Conservation (phyloP, 805 yeast genomes). For the Kazachstania taianensis region DNA sequence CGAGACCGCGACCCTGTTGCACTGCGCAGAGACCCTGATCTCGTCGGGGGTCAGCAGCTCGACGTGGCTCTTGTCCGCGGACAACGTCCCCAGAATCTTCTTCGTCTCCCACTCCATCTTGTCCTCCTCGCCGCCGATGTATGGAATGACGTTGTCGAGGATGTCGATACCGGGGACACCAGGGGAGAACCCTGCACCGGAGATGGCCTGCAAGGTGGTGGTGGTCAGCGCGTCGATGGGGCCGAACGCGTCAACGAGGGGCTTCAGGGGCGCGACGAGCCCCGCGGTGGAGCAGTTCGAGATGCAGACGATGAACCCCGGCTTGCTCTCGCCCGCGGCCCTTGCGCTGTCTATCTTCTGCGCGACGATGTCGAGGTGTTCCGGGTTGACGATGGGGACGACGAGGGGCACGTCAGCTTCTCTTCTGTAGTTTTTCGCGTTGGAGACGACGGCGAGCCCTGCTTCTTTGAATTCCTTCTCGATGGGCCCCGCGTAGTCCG, state of each 20-base stretch:
- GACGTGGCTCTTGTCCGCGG: slow-evolving; percentile 44
- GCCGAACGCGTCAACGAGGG: slow-evolving; percentile 83
- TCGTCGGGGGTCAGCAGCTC: slow-evolving; percentile 54
- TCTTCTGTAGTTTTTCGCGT: slow-evolving; percentile 94
- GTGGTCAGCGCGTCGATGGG: slow-evolving; percentile 81
- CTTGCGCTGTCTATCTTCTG: slow-evolving; percentile 45
- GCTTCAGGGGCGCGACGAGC: slow-evolving; percentile 89
- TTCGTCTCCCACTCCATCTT: slow-evolving; percentile 98
- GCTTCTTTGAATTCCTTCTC: slow-evolving; percentile 75
- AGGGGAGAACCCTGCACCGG: slow-evolving; percentile 97
- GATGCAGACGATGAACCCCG: slow-evolving; percentile 87
- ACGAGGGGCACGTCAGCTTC: slow-evolving; percentile 78
- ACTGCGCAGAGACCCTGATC: slow-evolving; percentile 85
- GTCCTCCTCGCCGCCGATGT: slow-evolving; percentile 93
- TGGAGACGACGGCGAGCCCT: slow-evolving; percentile 80
- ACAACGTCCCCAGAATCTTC: slow-evolving; percentile 70
- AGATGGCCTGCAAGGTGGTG: slow-evolving; percentile 92
- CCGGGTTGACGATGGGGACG: slow-evolving; percentile 92
- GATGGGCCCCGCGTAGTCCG: slow-evolving; percentile 86
- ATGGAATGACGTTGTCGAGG: slow-evolving; percentile 90
- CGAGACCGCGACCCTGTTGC: slow-evolving; percentile 92
- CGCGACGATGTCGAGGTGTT: slow-evolving; percentile 69
- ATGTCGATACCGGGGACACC: slow-evolving; percentile 95
- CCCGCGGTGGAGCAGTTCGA: slow-evolving; percentile 99
- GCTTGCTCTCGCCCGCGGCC: slow-evolving; percentile 43